phyloP scores from a whole-genome alignment of 1,284 basidiomycete genomes.

The Peniophora sp. region DNA sequence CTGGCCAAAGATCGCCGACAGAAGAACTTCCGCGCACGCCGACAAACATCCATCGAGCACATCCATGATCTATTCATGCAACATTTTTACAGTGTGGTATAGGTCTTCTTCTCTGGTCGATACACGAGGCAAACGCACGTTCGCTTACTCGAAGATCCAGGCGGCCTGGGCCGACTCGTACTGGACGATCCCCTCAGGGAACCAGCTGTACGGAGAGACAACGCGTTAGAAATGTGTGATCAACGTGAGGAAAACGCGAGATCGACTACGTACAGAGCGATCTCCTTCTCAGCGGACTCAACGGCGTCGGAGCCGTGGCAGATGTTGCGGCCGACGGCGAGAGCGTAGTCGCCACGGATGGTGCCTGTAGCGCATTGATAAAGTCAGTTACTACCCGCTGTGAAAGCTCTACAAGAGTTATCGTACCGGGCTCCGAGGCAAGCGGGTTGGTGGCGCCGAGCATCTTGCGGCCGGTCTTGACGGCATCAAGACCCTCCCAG shows the following conservation, averaged over 20 bases:
- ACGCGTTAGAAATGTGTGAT: not conserved
- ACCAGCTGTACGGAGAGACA: slow-evolving; percentile 51
- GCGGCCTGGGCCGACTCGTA: slow-evolving; percentile 61
- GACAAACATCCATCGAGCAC: too few relatives aligned
- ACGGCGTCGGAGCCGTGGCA: slow-evolving; percentile 93
- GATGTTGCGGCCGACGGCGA: slow-evolving; percentile 91
- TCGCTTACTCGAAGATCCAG: slow-evolving; percentile 80
- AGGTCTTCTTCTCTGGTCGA: too few relatives aligned
- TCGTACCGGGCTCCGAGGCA: slow-evolving; percentile 72
- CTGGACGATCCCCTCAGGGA: slow-evolving; percentile 77
- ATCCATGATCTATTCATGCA: too few relatives aligned
- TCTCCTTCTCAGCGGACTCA: slow-evolving; percentile 89
- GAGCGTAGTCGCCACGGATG: slow-evolving; percentile 90
- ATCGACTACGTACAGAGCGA: slow-evolving; percentile 66
- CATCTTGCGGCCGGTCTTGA: slow-evolving; percentile 94
- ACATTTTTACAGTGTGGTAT: too few relatives aligned
- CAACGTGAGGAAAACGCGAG: not conserved
- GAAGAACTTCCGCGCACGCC: too few relatives aligned
- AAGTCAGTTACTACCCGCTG: not conserved
- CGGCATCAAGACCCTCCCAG: slow-evolving; percentile 94
- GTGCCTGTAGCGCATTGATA: slow-evolving; percentile 41
- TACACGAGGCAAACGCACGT: not conserved
- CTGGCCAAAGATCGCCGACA: too few relatives aligned
- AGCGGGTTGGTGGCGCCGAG: slow-evolving; percentile 98
- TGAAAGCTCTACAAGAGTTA: slow-evolving; percentile 8